These are phyloP conservation scores for Starmerella floricola DNA, from an alignment of 805 yeast species.

Conservation along the genomic window DNA sequence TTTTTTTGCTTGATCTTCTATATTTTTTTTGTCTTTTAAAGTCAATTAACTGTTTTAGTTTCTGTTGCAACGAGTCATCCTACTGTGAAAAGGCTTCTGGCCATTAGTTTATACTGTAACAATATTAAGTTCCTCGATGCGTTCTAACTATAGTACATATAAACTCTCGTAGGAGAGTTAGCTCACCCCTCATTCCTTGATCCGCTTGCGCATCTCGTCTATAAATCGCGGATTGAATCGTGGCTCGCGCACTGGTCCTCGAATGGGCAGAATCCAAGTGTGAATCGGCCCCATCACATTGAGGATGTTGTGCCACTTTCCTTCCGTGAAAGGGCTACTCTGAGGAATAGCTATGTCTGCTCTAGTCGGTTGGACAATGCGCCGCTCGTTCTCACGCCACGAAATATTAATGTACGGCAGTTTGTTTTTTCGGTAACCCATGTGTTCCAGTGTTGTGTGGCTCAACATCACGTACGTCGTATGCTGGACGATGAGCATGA, in stretches of 20 bases:
- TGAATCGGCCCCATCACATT: slow-evolving; percentile 26
- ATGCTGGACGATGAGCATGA: slow-evolving; percentile 36
- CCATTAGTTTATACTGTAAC: too few species aligned
- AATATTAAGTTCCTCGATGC: too few species aligned
- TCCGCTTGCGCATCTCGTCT: slow-evolving; percentile 1
- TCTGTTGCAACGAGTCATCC: too few species aligned
- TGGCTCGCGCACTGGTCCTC: slow-evolving; percentile 14
- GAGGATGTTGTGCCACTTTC: slow-evolving; percentile 22
- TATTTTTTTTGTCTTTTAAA: too few species aligned
- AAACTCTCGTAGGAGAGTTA: too few species aligned
- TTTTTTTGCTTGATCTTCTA: slow-evolving; percentile 6
- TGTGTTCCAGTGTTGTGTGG: slow-evolving; percentile 38
- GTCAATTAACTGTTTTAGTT: too few species aligned
- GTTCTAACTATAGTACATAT: too few species aligned
- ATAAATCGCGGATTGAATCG: slow-evolving; percentile 3
- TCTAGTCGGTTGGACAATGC: slow-evolving; percentile 36
- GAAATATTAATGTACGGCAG: slow-evolving; percentile 31
- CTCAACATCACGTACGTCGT: slow-evolving; percentile 32
- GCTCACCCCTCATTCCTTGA: slow-evolving; percentile 3
- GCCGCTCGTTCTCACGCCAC: slow-evolving; percentile 30
- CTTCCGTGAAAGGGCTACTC: slow-evolving; percentile 25
- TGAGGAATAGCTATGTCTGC: slow-evolving; percentile 24
- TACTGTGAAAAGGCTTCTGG: too few species aligned
- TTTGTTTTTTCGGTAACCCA: slow-evolving; percentile 28
- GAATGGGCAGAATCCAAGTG: slow-evolving; percentile 25